Evolutionary conservation across 768 basidiomycete species (phyloP).

Genomic region (Psilocybe subaeruginosa): DNA sequence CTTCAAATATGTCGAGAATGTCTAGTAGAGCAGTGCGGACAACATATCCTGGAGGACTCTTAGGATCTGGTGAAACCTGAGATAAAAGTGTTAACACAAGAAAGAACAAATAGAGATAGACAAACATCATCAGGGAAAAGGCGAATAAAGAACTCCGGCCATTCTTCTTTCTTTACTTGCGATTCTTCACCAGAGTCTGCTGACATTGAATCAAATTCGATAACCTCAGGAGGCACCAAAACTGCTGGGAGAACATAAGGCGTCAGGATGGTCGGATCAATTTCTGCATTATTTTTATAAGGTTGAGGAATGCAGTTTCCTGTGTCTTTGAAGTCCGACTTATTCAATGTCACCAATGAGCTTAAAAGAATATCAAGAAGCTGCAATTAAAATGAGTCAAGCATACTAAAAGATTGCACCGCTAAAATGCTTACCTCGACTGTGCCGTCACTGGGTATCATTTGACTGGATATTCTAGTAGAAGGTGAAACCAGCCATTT

Average conservation of each 20-base stretch:
- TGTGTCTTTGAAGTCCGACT: slow-evolving; percentile 59
- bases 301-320: slow-evolving; percentile 66
- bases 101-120: not conserved
- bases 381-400: slow-evolving; percentile 39
- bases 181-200: slow-evolving; percentile 73
- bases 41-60: slow-evolving; percentile 76
- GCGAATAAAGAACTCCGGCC: slow-evolving; percentile 72
- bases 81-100: not conserved
- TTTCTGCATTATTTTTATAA: slow-evolving; percentile 52
- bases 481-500: slow-evolving; percentile 73
- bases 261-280: slow-evolving; percentile 38
- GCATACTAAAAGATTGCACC: not conserved
- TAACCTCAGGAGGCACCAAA: slow-evolving; percentile 86
- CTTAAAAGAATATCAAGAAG: slow-evolving; percentile 74
- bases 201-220: slow-evolving; percentile 75
- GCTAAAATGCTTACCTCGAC: slow-evolving; percentile 56
- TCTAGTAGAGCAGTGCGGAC: slow-evolving; percentile 78
- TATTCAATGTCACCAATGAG: slow-evolving; percentile 63
- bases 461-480: slow-evolving; percentile 50
- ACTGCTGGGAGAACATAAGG: slow-evolving; percentile 77
- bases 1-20: slow-evolving; percentile 86
- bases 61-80: slow-evolving; percentile 78
- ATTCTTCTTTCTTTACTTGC: slow-evolving; percentile 79
- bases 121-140: slow-evolving; percentile 66
- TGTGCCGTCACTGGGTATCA: slow-evolving; percentile 47